These are phyloP conservation scores for Erysimum pusillum DNA, from an alignment of 441 rosid species.

Conservation along the genomic window DNA sequence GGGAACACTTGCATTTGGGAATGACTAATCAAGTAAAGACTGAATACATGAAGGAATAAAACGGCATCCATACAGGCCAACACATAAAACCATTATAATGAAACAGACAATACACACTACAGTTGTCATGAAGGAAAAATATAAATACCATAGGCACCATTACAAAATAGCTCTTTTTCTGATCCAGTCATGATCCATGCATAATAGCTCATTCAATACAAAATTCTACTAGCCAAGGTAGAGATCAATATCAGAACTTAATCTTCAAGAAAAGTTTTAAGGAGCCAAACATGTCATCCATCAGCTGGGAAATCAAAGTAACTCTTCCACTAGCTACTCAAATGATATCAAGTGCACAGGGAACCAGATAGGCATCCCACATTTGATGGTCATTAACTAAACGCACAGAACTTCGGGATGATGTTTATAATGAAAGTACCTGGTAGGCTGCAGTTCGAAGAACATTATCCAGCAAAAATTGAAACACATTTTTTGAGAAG, in stretches of 20 bases:
- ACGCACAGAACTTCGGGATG: constrained; percentile 2
- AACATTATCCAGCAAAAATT: constrained; percentile 81
- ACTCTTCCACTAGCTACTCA: constrained; percentile 1
- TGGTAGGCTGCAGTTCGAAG: constrained; percentile 89
- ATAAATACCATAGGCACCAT: background rate
- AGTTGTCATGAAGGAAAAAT: constrained; percentile 8
- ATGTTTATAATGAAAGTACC: constrained; percentile 53
- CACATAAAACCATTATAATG: constrained; percentile 3
- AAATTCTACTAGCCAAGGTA: constrained; percentile 1
- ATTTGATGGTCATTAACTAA: constrained; percentile 8
- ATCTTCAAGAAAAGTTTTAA: background rate
- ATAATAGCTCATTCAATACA: constrained; percentile 25
- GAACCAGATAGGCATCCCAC: background rate
- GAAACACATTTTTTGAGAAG: constrained; percentile 85
- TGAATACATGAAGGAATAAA: constrained; percentile 2
- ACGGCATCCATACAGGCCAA: background rate
- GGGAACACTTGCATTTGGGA: background rate
- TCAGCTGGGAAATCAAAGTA: constrained; percentile 9
- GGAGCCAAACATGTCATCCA: constrained; percentile 21
- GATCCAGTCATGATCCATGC: constrained; percentile 29
- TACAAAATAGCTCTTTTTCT: constrained; percentile 13
- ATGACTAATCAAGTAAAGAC: constrained; percentile 24
- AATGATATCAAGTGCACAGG: constrained; percentile 21
- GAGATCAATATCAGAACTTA: constrained; percentile 11
- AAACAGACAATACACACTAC: constrained; percentile 5